These are phyloP conservation scores for Arxiozyma heterogenica DNA, from an alignment of 1,139 yeast species.

Conservation along the genomic window DNA sequence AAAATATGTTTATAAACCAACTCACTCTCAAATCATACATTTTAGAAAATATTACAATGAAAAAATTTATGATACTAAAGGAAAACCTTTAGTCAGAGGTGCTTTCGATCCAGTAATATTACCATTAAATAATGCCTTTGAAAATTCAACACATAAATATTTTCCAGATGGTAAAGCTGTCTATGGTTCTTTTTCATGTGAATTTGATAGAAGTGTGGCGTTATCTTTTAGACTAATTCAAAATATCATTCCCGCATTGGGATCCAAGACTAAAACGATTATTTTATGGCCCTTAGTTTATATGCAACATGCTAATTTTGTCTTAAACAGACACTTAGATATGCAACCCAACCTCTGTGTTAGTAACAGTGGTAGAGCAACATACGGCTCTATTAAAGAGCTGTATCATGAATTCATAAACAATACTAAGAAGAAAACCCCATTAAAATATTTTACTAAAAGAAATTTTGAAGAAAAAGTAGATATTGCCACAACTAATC, in stretches of 20 bases:
- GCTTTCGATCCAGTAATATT: conserved; percentile 53
- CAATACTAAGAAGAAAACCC: neutral
- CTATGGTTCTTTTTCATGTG: conserved; percentile 40
- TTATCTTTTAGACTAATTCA: conserved; percentile 36
- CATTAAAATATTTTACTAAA: conserved; percentile 1
- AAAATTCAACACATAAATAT: conserved; percentile 36
- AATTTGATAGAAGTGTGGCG: conserved; percentile 41
- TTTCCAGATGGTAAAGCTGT: conserved; percentile 43
- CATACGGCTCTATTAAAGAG: conserved; percentile 20
- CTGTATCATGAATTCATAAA: conserved; percentile 18
- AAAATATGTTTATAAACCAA: conserved; percentile 37
- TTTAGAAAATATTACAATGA: conserved; percentile 37
- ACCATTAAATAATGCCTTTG: conserved; percentile 51
- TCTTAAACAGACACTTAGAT: conserved; percentile 29
- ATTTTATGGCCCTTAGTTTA: conserved; percentile 28
- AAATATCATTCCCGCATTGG: conserved; percentile 27
- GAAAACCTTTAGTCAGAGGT: conserved; percentile 52
- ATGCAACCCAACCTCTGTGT: conserved; percentile 23
- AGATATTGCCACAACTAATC: conserved; percentile 1
- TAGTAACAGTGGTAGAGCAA: conserved; percentile 27
- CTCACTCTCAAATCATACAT: conserved; percentile 34
- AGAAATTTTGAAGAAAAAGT: neutral
- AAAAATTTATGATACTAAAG: conserved; percentile 44
- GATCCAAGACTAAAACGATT: conserved; percentile 15
- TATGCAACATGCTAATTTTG: conserved; percentile 27